A percentile compares a stretch with the other conserved stretches of the same genome.
Evolutionary conservation across 768 basidiomycete species (phyloP).

Genomic region (Dioszegia aurantiaca): DNA sequence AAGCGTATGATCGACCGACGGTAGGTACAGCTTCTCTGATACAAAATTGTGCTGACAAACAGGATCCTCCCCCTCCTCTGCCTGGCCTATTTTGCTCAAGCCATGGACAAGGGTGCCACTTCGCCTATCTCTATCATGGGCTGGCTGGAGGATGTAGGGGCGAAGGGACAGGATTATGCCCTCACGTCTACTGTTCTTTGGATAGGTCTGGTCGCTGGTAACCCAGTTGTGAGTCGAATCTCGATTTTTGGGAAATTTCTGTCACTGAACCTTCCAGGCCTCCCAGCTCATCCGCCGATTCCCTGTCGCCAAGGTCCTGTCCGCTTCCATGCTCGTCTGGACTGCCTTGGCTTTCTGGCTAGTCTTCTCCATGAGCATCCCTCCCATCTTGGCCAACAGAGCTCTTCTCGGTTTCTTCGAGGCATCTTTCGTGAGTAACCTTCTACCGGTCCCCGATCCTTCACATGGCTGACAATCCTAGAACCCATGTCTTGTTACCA

Average conservation of each 20-base stretch:
- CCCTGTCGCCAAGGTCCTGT: slow-evolving; percentile 26
- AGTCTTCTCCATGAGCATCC: slow-evolving; percentile 19
- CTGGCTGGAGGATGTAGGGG: slow-evolving; percentile 20
- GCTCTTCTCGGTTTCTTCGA: slow-evolving; percentile 35
- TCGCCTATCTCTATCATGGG: slow-evolving; percentile 27
- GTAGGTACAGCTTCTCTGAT: slow-evolving; percentile 4
- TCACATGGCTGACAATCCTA: neutral
- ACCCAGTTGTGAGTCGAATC: slow-evolving; percentile 26
- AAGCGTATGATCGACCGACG: slow-evolving; percentile 18
- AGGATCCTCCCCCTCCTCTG: slow-evolving; percentile 20
- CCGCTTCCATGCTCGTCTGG: neutral
- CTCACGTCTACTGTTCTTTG: slow-evolving; percentile 21
- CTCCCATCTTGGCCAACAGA: slow-evolving; percentile 29
- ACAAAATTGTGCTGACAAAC: neutral
- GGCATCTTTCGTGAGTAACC: neutral
- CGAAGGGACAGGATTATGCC: slow-evolving; percentile 18
- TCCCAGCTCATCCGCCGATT: slow-evolving; percentile 23
- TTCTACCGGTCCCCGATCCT: neutral
- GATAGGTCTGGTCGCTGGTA: slow-evolving; percentile 25
- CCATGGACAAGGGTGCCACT: slow-evolving; percentile 34
- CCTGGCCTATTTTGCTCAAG: slow-evolving; percentile 26
- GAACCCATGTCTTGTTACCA: slow-evolving; percentile 18
- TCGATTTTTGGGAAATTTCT: neutral
- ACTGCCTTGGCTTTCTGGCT: neutral
- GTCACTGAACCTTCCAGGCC: slow-evolving; percentile 6